These are phyloP conservation scores for Fusarium pseudonygamai DNA, from an alignment of 2,329 filamentous ascomycete species.

Conservation along the genomic window DNA sequence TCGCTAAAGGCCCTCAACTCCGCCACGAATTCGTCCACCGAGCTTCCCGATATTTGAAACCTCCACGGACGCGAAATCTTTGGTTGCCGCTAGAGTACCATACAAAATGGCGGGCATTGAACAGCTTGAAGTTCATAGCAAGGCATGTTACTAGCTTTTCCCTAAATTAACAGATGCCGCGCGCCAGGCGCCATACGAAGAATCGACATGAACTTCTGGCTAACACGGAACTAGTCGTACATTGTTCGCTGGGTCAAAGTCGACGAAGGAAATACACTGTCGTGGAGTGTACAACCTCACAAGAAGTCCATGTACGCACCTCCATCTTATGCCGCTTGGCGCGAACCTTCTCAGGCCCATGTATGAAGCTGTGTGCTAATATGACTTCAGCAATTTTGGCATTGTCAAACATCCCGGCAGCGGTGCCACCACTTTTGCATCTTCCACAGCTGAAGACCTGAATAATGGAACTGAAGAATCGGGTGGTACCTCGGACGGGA, in stretches of 20 bases:
- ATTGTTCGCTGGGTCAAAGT: slow-evolving; percentile 98
- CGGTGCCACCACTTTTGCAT: slow-evolving; percentile 60
- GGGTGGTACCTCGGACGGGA: slow-evolving; percentile 55
- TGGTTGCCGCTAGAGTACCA: slow-evolving; percentile 2
- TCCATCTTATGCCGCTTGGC: slow-evolving; percentile 3
- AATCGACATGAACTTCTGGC: slow-evolving; percentile 10
- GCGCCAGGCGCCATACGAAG: not conserved
- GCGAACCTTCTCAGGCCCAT: not conserved
- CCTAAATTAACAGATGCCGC: not conserved
- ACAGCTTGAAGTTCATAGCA: slow-evolving; percentile 96
- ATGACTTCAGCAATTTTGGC: slow-evolving; percentile 79
- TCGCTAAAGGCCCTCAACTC: slow-evolving; percentile 32
- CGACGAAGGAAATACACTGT: slow-evolving; percentile 88
- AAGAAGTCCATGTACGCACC: slow-evolving; percentile 86
- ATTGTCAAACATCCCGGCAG: slow-evolving; percentile 96
- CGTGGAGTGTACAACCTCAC: slow-evolving; percentile 96
- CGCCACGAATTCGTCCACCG: slow-evolving; percentile 16
- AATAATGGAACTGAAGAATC: slow-evolving; percentile 59
- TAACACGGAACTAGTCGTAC: slow-evolving; percentile 77
- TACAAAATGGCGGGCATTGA: slow-evolving; percentile 88
- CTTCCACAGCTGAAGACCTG: slow-evolving; percentile 55
- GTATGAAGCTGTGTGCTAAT: slow-evolving; percentile 19
- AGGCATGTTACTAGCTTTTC: slow-evolving; percentile 65
- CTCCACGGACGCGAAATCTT: slow-evolving; percentile 10
- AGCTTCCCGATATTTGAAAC: slow-evolving; percentile 1